These are phyloP conservation scores for Sistotremastrum niveocremeum DNA, from an alignment of 768 basidiomycete genomes.

Conservation along the genomic window DNA sequence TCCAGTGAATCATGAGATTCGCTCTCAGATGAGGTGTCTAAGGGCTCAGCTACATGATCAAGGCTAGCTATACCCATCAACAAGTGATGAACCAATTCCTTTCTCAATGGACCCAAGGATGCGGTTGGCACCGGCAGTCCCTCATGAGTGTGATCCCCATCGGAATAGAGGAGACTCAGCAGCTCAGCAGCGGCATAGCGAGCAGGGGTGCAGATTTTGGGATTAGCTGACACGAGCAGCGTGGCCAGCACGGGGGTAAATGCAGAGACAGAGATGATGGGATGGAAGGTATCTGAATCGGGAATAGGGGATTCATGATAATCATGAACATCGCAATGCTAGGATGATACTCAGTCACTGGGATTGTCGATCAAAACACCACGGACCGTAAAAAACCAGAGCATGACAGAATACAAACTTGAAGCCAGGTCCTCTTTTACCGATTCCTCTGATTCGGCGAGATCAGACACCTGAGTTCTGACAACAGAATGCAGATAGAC, in stretches of 20 bases:
- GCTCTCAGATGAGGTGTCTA: no score
- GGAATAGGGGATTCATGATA: slow-evolving; percentile 4
- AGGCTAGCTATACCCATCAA: no score
- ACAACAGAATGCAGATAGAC: slow-evolving; percentile 9
- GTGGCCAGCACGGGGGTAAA: slow-evolving; percentile 90
- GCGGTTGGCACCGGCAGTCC: no score
- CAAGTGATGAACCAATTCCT: no score
- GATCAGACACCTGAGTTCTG: neutral
- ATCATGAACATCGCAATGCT: neutral
- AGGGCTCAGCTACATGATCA: no score
- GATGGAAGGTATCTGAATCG: slow-evolving; percentile 17
- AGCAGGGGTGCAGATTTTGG: slow-evolving; percentile 56
- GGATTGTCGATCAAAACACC: neutral
- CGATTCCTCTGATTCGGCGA: slow-evolving; percentile 45
- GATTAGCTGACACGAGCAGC: slow-evolving; percentile 70
- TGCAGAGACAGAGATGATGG: slow-evolving; percentile 59
- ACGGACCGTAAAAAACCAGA: slow-evolving; percentile 78
- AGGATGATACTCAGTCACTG: slow-evolving; percentile 2
- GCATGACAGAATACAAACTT: slow-evolving; percentile 69
- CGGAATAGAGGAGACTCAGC: slow-evolving; percentile 25
- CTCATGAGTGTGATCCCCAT: no score
- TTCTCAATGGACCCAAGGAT: no score
- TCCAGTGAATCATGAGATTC: no score
- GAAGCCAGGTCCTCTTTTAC: slow-evolving; percentile 82
- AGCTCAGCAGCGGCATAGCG: slow-evolving; percentile 69